A percentile compares a stretch with the other conserved stretches of the same genome.
Evolutionary conservation across 2,329 filamentous ascomycete species (phyloP).

Genomic region (Cytospora paraplurivora): DNA sequence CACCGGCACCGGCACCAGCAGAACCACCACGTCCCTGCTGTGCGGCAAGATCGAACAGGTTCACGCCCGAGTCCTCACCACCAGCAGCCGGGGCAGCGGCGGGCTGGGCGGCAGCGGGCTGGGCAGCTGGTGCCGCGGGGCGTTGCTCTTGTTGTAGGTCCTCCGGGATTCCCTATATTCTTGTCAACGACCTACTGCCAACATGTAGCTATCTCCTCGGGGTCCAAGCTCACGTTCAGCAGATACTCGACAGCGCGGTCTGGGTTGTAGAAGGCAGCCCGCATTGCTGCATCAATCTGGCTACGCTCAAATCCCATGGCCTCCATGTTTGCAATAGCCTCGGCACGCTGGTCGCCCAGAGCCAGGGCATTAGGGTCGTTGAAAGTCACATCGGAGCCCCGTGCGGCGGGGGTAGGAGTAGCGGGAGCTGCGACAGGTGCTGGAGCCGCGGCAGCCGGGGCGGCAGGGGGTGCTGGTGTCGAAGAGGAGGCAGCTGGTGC

Average conservation of each 20-base stretch:
- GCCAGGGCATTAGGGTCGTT: conserved; percentile 81
- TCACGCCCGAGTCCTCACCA: conserved; percentile 70
- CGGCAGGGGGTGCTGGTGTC: conserved; percentile 52
- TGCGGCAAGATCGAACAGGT: conserved; percentile 91
- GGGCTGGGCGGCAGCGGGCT: conserved; percentile 44
- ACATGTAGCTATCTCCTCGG: background rate
- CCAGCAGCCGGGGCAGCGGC: conserved; percentile 44
- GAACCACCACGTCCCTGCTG: conserved; percentile 61
- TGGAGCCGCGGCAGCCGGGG: conserved; percentile 51
- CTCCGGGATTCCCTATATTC: conserved; percentile 80
- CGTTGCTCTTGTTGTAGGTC: conserved; percentile 63
- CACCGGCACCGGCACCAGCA: conserved; percentile 47
- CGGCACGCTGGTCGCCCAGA: conserved; percentile 79
- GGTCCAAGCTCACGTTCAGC: conserved; percentile 65
- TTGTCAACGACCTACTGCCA: conserved; percentile 12
- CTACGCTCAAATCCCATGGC: conserved; percentile 91
- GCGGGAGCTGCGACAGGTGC: conserved; percentile 50
- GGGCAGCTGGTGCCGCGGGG: conserved; percentile 36
- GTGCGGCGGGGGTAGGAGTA: conserved; percentile 55
- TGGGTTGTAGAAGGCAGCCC: conserved; percentile 94
- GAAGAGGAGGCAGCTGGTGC: conserved; percentile 52
- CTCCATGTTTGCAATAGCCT: conserved; percentile 90
- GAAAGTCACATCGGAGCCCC: conserved; percentile 48
- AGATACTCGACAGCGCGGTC: conserved; percentile 97
- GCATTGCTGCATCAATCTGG: conserved; percentile 91